Base-by-base conservation (phyloP, 495 filamentous ascomycete genomes). In the Filosporella fistucella region DNA sequence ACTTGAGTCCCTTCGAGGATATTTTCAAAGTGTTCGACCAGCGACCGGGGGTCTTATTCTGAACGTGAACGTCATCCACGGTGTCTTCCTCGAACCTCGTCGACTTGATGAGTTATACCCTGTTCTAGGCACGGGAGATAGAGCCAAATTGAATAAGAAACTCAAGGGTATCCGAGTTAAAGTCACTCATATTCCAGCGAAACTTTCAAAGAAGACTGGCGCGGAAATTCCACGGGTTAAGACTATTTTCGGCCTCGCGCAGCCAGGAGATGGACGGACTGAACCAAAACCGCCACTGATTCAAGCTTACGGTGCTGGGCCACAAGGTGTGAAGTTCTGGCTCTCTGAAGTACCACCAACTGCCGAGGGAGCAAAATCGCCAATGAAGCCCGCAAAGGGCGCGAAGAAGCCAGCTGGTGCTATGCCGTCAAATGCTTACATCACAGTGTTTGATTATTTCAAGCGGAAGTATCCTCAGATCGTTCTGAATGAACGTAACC, bases 1-100 rank as follows among this genome's bases (percentile, higher is more conserved):
- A 6, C 61, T 80, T 0, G 60, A 73, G 1, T 72, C 75, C 3
- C 61, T 84, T 0, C 76, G 84, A 40, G 85, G 85, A 0, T 88
- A 76, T 54, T 85, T 85, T 49, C 69, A 81, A 42, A 86, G 82
- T 62, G 76, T 82, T 13, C 80, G 84, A 18, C 68, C 75, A 0
- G 81, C 79, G 8, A 86, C 85, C 3, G 74, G 77, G 3, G 73
- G 83, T 5, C 54, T 85, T 9, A 65, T 87, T 1, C 61, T 86
- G 3, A 86, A 88, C 43, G 72, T 78, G 25, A 76, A 78, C 36
- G 68, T 75, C 7, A 66, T 67, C 5, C 68, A 75, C 34, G 68
- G 66, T 8, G 64, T 74, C 4, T 78, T 77, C 49, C 64, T 71
- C 24, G 33, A 55, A 11, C 46, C 61, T 37, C 28, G 49, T 4